Conservation (phyloP, 2,329 filamentous ascomycete genomes). For the Fusarium floridanum region DNA sequence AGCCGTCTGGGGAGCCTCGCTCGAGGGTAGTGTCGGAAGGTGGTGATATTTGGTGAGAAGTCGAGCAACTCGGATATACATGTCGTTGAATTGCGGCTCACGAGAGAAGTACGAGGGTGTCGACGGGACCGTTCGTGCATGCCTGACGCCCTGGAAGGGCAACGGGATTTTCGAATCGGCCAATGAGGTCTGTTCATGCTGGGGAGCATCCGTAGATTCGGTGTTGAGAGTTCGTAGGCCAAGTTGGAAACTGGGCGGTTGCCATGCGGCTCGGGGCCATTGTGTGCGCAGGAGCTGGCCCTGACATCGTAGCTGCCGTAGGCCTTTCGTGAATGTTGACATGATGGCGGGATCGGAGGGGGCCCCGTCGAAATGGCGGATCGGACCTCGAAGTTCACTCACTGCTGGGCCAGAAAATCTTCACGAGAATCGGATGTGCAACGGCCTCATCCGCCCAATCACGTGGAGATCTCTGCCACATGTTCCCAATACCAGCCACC, state of each 20-base stretch:
- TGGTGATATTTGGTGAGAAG: constrained; percentile 79
- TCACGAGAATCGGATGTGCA: constrained; percentile 32
- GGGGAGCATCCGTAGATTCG: constrained; percentile 29
- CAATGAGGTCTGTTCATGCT: constrained; percentile 29
- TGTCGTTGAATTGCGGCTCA: constrained; percentile 87
- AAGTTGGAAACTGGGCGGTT: constrained; percentile 42
- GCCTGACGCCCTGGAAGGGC: constrained; percentile 53
- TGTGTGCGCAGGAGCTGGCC: constrained; percentile 48
- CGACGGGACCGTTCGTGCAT: constrained; percentile 82
- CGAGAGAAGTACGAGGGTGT: constrained; percentile 97
- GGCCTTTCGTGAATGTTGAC: constrained; percentile 51
- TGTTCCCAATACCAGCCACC: constrained; percentile 16
- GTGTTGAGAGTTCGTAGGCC: constrained; percentile 47
- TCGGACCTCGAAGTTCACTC: constrained; percentile 38
- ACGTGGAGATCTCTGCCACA: constrained; percentile 45
- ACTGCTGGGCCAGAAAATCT: constrained; percentile 44
- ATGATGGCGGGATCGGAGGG: constrained; percentile 48
- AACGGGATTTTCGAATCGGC: constrained; percentile 43
- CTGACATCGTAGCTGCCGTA: constrained; percentile 54
- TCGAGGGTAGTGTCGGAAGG: constrained; percentile 76
- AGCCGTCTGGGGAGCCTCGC: constrained; percentile 77
- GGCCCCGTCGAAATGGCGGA: constrained; percentile 42
- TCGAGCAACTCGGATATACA: constrained; percentile 78
- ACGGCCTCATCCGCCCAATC: constrained; percentile 34
- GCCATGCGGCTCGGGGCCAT: constrained; percentile 46